A percentile compares a stretch with the other conserved stretches of the same genome.
Evolutionary conservation across 2,329 filamentous ascomycete species (phyloP).

Genomic region (Fusarium longipes): DNA sequence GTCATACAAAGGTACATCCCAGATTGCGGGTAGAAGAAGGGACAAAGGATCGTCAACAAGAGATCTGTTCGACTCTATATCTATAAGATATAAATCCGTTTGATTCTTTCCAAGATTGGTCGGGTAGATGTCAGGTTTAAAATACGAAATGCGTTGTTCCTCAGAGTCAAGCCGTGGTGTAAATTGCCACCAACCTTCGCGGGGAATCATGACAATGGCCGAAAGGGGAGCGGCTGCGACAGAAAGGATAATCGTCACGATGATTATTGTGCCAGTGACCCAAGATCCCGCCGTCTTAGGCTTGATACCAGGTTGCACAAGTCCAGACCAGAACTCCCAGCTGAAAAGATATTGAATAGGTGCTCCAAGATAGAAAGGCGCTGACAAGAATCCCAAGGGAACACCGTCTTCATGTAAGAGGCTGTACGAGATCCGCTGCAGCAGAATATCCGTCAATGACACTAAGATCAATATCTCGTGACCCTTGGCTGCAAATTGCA

Average conservation of each 20-base stretch:
- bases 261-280: background rate
- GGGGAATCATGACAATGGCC: slow-evolving; percentile 11
- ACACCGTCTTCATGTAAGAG: background rate
- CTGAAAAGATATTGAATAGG: background rate
- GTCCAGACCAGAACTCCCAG: background rate
- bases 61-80: background rate
- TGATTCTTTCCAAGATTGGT: background rate
- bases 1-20: background rate
- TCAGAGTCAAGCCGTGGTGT: too few relatives aligned
- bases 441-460: background rate
- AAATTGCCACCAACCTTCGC: background rate
- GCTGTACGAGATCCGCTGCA: background rate
- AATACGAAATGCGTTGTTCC: too few relatives aligned
- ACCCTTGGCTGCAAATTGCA: slow-evolving; percentile 13
- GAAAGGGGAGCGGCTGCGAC: background rate
- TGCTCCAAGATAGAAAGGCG: background rate
- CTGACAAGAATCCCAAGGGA: background rate
- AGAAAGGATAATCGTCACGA: background rate
- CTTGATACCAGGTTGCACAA: background rate
- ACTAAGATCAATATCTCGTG: slow-evolving; percentile 1
- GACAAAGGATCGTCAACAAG: background rate
- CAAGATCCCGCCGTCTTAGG: background rate
- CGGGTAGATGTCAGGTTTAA: background rate
- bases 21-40: background rate
- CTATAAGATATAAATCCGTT: background rate